Base-by-base conservation (phyloP, 106 monocot genomes). In the Vanilla planifolia region DNA sequence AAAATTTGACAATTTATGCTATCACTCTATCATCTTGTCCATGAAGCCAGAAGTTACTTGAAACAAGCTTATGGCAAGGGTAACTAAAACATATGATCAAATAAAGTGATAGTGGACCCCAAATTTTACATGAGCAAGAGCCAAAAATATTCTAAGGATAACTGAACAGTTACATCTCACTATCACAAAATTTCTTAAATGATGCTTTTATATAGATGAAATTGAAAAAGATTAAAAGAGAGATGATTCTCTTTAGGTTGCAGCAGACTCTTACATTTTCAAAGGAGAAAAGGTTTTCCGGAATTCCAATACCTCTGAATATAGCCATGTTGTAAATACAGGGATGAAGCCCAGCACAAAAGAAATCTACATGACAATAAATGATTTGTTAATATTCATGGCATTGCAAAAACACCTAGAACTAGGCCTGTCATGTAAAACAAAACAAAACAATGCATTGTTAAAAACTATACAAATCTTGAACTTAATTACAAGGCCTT, bases 291-390 rank as follows among this genome's bases (percentile, higher is more conserved):
- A 67, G 14, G 63, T 41, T 72, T 65, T 72, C 23, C 46, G 62
- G 43, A 72, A 64, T 48, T 72, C 78, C 48, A 78, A 55, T 5
- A 67, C 33, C 33, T 78, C 78, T 22, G 78, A 61, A 72, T 72
- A 78, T 63, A 72, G 17, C 78, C 78, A 78, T 63, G 78, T 62
- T 27, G 41, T 47, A 72, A 72, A 45, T 29, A 72, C 61, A 29
- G 67, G 72, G 22, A 72, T 43, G 45, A 78, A 72, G 20, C 63
- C 72, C 32, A 78, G 63, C 48, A 78, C 53, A 67, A 78, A 78
- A 32, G 78, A 78, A 62, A 78, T 67, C 78, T 78, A 67, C 25
- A 66, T 34, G 26, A 71, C 55, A 41, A 66, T n/a, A 66, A 53
- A 41, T 9, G 32, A 27, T 2, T 0, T 0, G 33, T 32, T 56